phyloP scores from a whole-genome alignment of 2,329 filamentous ascomycete genomes.

The Aspergillus spinulosporus region DNA sequence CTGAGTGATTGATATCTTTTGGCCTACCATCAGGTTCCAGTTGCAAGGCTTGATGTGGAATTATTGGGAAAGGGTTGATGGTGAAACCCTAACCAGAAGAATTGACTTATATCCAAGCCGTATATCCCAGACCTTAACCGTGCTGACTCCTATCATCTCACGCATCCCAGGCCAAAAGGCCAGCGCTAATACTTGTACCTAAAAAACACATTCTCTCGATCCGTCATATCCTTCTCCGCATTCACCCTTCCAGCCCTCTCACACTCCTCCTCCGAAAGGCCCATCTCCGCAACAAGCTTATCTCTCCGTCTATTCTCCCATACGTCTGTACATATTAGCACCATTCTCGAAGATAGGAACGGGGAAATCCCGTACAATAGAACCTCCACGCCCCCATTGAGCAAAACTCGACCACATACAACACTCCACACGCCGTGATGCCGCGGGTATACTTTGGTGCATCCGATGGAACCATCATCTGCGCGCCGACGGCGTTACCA shows the following conservation, averaged over 20 bases:
- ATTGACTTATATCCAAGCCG: too few relatives aligned
- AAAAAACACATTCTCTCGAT: slow-evolving; percentile 7
- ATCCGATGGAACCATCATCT: not conserved
- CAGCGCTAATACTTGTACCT: not conserved
- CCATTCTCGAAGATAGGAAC: too few relatives aligned
- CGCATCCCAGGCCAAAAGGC: too few relatives aligned
- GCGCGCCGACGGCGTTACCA: slow-evolving; percentile 5
- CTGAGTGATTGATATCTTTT: too few relatives aligned
- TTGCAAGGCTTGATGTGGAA: too few relatives aligned
- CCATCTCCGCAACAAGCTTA: not conserved
- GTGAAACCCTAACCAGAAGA: too few relatives aligned
- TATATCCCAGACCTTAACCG: too few relatives aligned
- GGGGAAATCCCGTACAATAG: not conserved
- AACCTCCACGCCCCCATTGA: not conserved
- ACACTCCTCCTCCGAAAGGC: not conserved
- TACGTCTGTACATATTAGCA: not conserved
- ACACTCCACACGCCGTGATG: not conserved
- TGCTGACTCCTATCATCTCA: too few relatives aligned
- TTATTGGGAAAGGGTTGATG: too few relatives aligned
- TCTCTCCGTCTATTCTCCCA: slow-evolving; percentile 6
- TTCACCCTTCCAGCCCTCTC: not conserved
- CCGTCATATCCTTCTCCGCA: not conserved
- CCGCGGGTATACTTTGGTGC: not conserved
- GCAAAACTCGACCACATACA: not conserved
- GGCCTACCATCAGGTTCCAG: too few relatives aligned